Conservation (phyloP, 345 rosid genomes). For the Pelargonium nanum region DNA sequence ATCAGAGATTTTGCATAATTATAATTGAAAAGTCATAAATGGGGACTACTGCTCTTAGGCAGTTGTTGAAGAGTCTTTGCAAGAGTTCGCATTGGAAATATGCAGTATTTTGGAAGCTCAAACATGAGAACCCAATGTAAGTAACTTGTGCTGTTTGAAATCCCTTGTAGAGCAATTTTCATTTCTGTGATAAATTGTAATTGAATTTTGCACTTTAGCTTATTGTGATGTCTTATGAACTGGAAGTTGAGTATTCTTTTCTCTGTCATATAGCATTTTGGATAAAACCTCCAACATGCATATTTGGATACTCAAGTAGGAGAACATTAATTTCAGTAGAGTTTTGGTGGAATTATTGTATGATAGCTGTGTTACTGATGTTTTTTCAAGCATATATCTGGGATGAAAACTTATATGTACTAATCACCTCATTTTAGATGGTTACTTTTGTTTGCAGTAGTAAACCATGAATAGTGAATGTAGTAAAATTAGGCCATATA, state of each 20-base stretch:
- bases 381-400: not conserved
- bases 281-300: not conserved
- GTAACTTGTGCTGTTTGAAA: slow-evolving; percentile 8
- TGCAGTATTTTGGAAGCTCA: slow-evolving; percentile 51
- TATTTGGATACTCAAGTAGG: not conserved
- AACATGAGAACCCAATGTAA: slow-evolving; percentile 37
- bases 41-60: slow-evolving; percentile 39
- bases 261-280: not conserved
- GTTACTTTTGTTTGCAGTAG: not conserved
- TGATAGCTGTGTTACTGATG: not conserved
- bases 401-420: not conserved
- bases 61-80: slow-evolving; percentile 40
- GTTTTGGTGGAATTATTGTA: not conserved
- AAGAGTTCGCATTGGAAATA: slow-evolving; percentile 39
- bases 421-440: not conserved
- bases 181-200: too few relatives aligned
- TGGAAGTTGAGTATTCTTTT: not conserved
- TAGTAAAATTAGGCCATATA: not conserved
- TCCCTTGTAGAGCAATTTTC: too few relatives aligned
- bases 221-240: not conserved
- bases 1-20: not conserved
- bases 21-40: slow-evolving; percentile 8
- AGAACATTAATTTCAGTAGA: not conserved
- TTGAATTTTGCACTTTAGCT: not conserved
- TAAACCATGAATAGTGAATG: not conserved